These are phyloP conservation scores for Cladosporium sp. DNA, from an alignment of 2,329 filamentous ascomycete species.

Conservation along the genomic window DNA sequence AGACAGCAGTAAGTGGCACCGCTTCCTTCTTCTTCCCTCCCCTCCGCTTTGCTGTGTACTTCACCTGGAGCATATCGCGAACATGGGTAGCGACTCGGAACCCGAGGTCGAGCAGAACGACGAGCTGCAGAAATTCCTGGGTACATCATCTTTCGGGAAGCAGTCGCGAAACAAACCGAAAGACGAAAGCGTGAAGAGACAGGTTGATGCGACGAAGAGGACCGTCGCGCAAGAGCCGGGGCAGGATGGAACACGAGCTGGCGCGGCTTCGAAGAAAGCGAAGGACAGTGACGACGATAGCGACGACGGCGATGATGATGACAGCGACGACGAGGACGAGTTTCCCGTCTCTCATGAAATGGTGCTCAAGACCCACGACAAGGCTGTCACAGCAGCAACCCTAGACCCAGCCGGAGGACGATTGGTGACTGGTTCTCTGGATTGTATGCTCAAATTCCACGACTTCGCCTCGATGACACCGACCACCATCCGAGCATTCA, in stretches of 20 bases:
- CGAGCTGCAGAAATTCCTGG: conserved; percentile 71
- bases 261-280: conserved; percentile 22
- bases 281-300: conserved; percentile 40
- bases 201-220: conserved; percentile 75
- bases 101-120: conserved; percentile 49
- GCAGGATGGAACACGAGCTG: not conserved
- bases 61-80: not conserved
- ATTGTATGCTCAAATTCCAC: conserved; percentile 87
- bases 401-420: conserved; percentile 81
- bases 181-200: conserved; percentile 67
- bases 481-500: conserved; percentile 89
- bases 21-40: conserved; percentile 4
- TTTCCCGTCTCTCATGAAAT: conserved; percentile 92
- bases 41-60: not conserved
- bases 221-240: conserved; percentile 21
- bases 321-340: conserved; percentile 72
- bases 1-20: conserved; percentile 9
- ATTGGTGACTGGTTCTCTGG: conserved; percentile 83
- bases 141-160: conserved; percentile 79
- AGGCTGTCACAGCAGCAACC: conserved; percentile 76
- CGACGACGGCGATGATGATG: conserved; percentile 55
- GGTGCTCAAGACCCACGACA: conserved; percentile 85
- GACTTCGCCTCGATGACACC: conserved; percentile 96
- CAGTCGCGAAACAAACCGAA: conserved; percentile 49
- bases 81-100: conserved; percentile 16